These are phyloP conservation scores for Harrya chromipes DNA, from an alignment of 768 basidiomycete species.

Conservation along the genomic window DNA sequence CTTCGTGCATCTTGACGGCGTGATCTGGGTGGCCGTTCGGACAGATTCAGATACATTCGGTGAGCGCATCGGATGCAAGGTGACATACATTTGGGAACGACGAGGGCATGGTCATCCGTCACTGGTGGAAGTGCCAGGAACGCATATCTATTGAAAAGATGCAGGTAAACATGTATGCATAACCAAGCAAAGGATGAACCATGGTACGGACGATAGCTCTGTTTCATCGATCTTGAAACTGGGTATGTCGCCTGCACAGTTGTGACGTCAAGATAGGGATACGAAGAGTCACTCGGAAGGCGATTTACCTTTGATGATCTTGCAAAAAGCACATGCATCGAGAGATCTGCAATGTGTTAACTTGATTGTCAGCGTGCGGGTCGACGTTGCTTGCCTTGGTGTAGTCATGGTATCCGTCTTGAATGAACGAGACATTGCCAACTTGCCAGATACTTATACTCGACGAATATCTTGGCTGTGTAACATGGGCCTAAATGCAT, in stretches of 20 bases:
- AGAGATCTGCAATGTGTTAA: slow-evolving; percentile 39
- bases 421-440: too few relatives aligned
- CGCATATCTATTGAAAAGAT: slow-evolving; percentile 52
- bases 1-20: slow-evolving; percentile 77
- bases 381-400: slow-evolving; percentile 6
- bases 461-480: too few relatives aligned
- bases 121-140: slow-evolving; percentile 92
- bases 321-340: slow-evolving; percentile 83
- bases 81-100: slow-evolving; percentile 84
- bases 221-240: slow-evolving; percentile 81
- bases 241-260: slow-evolving; percentile 74
- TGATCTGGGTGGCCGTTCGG: slow-evolving; percentile 54
- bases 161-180: background rate
- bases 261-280: too few relatives aligned
- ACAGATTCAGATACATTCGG: too few relatives aligned
- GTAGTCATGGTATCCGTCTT: background rate
- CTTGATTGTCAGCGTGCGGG: background rate
- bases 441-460: too few relatives aligned
- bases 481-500: too few relatives aligned
- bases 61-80: background rate
- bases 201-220: slow-evolving; percentile 55
- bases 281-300: background rate
- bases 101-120: slow-evolving; percentile 79
- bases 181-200: background rate
- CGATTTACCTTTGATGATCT: slow-evolving; percentile 75